Conservation (phyloP, 352 stramenopile species). For the Globisporangium alternatum region DNA sequence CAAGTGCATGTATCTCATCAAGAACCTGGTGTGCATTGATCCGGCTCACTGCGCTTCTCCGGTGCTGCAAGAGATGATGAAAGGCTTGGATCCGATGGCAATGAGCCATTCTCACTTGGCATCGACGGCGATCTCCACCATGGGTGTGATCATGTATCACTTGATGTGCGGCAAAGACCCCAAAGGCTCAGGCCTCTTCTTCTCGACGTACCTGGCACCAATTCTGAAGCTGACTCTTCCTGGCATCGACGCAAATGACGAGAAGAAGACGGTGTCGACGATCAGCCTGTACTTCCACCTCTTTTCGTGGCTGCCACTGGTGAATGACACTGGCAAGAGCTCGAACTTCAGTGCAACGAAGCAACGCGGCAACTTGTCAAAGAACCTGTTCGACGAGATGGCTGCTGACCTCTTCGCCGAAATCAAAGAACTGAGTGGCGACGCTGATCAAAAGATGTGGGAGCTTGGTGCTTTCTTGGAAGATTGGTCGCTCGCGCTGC, state of each 20-base stretch:
- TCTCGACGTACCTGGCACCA: conserved; percentile 51
- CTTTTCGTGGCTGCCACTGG: conserved; percentile 64
- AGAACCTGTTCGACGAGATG: conserved; percentile 42
- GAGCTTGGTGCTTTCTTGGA: conserved; percentile 56
- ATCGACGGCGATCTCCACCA: conserved; percentile 63
- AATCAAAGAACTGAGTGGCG: conserved; percentile 23
- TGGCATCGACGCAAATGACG: conserved; percentile 75
- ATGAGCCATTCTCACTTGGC: conserved; percentile 75
- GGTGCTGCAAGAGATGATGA: conserved; percentile 71
- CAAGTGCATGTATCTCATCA: conserved; percentile 71
- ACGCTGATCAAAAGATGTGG: conserved; percentile 57
- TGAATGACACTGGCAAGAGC: conserved; percentile 58
- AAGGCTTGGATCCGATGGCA: conserved; percentile 58
- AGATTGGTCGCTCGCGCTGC: conserved; percentile 57
- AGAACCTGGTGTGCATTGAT: conserved; percentile 62
- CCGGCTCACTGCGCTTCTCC: conserved; percentile 31
- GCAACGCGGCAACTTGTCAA: conserved; percentile 28
- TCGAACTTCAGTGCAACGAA: conserved; percentile 34
- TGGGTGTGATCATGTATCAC: conserved; percentile 57
- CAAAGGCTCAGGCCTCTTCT: conserved; percentile 43
- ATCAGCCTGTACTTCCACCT: conserved; percentile 66
- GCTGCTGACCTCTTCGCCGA: conserved; percentile 37
- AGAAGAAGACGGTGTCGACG: conserved; percentile 69
- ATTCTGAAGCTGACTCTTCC: conserved; percentile 61
- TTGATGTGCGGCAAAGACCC: conserved; percentile 60